A percentile compares a stretch with the other conserved stretches of the same genome.
Conservation (phyloP, 495 filamentous ascomycete genomes). For the Xylaria longipes region DNA sequence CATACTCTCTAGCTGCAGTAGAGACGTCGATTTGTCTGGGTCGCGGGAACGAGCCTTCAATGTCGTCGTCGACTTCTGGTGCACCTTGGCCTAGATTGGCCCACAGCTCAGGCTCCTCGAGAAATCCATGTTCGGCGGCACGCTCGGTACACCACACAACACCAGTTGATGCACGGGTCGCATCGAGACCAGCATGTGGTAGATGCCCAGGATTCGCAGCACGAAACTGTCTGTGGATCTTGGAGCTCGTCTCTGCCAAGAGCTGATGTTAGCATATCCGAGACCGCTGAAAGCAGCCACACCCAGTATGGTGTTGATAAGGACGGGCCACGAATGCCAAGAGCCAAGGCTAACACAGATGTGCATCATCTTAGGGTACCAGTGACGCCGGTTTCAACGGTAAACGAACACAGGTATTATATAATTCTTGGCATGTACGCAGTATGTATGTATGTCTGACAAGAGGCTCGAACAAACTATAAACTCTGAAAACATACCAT, state of each 20-base stretch:
- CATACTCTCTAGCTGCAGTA: conserved; percentile 82
- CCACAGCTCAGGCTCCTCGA: conserved; percentile 82
- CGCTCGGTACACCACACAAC: conserved; percentile 89
- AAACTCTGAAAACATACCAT: conserved; percentile 47
- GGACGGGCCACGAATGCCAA: conserved; percentile 32
- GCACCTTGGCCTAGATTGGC: conserved; percentile 95
- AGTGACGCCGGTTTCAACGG: background rate
- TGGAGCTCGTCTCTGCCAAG: conserved; percentile 71
- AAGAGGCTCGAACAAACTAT: background rate
- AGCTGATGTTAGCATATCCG: conserved; percentile 32
- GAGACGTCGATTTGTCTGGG: conserved; percentile 81
- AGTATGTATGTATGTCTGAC: conserved; percentile 25
- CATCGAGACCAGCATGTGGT: conserved; percentile 88
- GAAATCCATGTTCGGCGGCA: conserved; percentile 78
- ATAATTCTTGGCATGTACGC: conserved; percentile 32
- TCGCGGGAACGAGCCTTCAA: conserved; percentile 87
- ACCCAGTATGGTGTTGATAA: background rate
- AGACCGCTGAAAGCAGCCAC: conserved; percentile 17
- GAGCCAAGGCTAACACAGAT: conserved; percentile 41
- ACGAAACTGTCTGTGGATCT: conserved; percentile 85
- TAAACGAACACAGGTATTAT: conserved; percentile 16
- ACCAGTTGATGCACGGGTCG: conserved; percentile 79
- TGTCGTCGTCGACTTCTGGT: conserved; percentile 92
- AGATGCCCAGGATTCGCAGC: conserved; percentile 86
- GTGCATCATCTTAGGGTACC: conserved; percentile 30